phyloP scores from a whole-genome alignment of 257 asterid genomes.

The Asclepias syriaca region DNA sequence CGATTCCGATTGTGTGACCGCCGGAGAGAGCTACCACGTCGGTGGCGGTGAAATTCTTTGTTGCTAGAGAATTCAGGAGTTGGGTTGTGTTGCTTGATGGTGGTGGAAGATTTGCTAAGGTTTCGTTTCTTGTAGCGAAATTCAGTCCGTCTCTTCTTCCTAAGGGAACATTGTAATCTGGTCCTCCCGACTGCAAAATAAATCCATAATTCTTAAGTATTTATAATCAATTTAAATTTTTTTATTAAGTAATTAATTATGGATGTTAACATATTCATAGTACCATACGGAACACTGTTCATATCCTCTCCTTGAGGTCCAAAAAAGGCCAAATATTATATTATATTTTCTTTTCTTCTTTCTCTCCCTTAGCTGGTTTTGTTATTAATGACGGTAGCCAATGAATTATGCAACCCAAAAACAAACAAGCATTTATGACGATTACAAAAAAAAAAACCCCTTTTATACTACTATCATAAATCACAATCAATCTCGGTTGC shows the following conservation, averaged over 20 bases:
- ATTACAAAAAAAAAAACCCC: background rate
- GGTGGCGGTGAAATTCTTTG: slow-evolving; percentile 42
- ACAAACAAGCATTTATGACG: background rate
- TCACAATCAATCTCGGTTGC: background rate
- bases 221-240: no score
- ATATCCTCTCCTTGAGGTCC: no score
- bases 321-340: no score
- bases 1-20: slow-evolving; percentile 72
- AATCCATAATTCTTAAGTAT: no score
- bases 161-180: slow-evolving; percentile 43
- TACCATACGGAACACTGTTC: no score
- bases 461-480: background rate
- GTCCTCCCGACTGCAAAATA: slow-evolving; percentile 30
- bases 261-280: no score
- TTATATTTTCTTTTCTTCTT: no score
- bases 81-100: slow-evolving; percentile 40
- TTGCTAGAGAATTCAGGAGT: slow-evolving; percentile 41
- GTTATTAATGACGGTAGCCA: background rate
- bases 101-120: slow-evolving; percentile 56
- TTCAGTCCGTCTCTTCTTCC: slow-evolving; percentile 57
- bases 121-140: slow-evolving; percentile 37
- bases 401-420: no score
- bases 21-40: slow-evolving; percentile 77
- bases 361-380: background rate
- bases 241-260: no score